Base-by-base conservation (phyloP, 306 rosid species). In the Prosopis cineraria region DNA sequence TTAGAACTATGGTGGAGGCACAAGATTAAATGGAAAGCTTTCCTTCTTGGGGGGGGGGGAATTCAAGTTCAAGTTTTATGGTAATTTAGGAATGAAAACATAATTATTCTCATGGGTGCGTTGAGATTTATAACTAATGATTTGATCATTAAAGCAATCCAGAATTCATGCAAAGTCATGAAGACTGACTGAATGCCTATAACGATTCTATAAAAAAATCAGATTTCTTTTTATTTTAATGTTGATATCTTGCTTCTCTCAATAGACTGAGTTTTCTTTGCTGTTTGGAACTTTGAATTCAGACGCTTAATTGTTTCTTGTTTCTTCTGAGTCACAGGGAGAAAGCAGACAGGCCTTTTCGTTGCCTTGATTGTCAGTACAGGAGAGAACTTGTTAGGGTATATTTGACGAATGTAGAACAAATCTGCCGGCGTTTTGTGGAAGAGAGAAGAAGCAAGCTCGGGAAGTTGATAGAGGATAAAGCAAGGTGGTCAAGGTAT, bases 341-440 rank as follows among this genome's bases (percentile, higher is more conserved):
- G 91, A 93, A 85, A 84, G 90, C 94, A 72, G 96, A 93, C 72
- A 90, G 97, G 80, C 98, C 98, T 45, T 96, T 96, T 79, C 98
- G 98, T 73, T 96, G 98, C 81, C 99, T 96, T 78, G 98, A 96
- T 84, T 90, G 92, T 85, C 96, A 93, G 78, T 96, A 96, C 86
- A 91, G 99, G 91, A 91, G 97, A 85, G 99, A 96, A 84, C 99
- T 96, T 88, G 97, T 93, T 87, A 91, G 98, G 87, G 99, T 96
- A 62, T 93, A 96, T 88, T 83, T 96, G 84, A 93, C 98, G 58
- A 93, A 96, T 85, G 98, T 96, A 62, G 99, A 96, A 84, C 98
- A 96, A 84, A 91, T 93, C 71, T 96, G 99, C 79, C 98, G 98
- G 64, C 97, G 94, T 53, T 96, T 90, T 91, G 96, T 96, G 83